Base-by-base conservation (phyloP, 768 basidiomycete genomes). In the Trametes gibbosa region DNA sequence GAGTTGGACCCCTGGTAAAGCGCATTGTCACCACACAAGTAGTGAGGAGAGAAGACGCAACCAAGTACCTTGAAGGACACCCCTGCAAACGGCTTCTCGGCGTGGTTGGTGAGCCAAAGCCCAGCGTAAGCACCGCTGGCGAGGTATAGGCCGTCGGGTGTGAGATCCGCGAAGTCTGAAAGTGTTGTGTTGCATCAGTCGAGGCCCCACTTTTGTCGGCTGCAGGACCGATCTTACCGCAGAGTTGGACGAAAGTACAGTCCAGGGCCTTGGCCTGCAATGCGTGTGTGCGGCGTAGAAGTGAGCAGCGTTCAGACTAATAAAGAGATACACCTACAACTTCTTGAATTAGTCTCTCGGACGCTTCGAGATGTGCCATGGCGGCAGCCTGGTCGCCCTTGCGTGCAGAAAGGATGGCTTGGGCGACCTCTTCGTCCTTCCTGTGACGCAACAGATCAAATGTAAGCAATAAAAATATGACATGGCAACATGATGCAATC, bases 231-330 rank as follows among this genome's bases (percentile, higher is more conserved):
- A 12, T 39, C 50, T 5, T 34, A 53, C 58, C 58, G 37, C 58
- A 59, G 5, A 59, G 58, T 25, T 59, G 58, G 23, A 59, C 23
- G 45, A 59, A 59, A 7, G 58, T 59, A 27, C 58, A 59, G n/a
- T 47, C 50, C 35, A 59, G 24, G 10, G 51, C 43, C 34, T n/a
- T 29, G 5, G 58, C 58, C 58, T 59, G 17, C 16, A 34, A 27
- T 49, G 16, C 35, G 19, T 5, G 9, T 24, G 4, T 17, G 7
- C n/a, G n/a, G 29, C 13, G n/a, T 16, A 47, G 21, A 32, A 29
- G 10, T 56, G n/a, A 37, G 7, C 13, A 21, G 9, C 34, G 7
- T 13, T 14, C 10, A 16, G 0, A 17, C 19, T 8, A 39, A n/a
- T 5, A n/a, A 21, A 23, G 16, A 2, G 4, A 1, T 3, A 42